Percentiles rank a stretch among this genome's conserved stretches.
These are phyloP conservation scores for Handroanthus guayacan DNA, from an alignment of 257 asterid species.

Conservation along the genomic window DNA sequence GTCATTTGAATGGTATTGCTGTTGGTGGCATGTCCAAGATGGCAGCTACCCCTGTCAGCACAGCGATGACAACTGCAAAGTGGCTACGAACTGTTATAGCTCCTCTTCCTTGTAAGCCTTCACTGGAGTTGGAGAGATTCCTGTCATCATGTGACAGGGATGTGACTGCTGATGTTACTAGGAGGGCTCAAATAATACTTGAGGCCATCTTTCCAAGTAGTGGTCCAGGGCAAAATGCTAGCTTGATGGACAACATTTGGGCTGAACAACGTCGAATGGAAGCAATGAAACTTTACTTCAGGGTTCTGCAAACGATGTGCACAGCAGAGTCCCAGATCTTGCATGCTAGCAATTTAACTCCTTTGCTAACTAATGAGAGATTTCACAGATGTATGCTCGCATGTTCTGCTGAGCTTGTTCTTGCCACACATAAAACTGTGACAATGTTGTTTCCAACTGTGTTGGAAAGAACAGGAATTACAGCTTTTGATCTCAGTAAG, in stretches of 20 bases:
- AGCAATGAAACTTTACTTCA: constrained; percentile 86
- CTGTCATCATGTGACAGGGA: constrained; percentile 85
- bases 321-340: constrained; percentile 84
- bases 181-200: constrained; percentile 89
- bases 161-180: constrained; percentile 79
- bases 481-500: constrained; percentile 97
- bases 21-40: constrained; percentile 59
- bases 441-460: constrained; percentile 97
- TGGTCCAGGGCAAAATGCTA: constrained; percentile 82
- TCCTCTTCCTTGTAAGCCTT: constrained; percentile 89
- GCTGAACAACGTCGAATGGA: constrained; percentile 95
- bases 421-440: constrained; percentile 97
- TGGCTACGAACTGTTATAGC: constrained; percentile 90
- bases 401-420: constrained; percentile 98
- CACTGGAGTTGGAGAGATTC: constrained; percentile 79
- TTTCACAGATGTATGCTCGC: constrained; percentile 99
- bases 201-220: constrained; percentile 94
- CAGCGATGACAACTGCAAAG: constrained; percentile 96
- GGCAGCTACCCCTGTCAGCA: constrained; percentile 94
- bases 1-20: constrained; percentile 52
- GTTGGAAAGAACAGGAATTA: constrained; percentile 95
- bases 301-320: constrained; percentile 95
- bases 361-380: constrained; percentile 91
- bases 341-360: constrained; percentile 77
- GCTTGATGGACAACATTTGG: constrained; percentile 93